phyloP scores from a whole-genome alignment of 2,329 filamentous ascomycete genomes.

The Claviceps pazoutovae region DNA sequence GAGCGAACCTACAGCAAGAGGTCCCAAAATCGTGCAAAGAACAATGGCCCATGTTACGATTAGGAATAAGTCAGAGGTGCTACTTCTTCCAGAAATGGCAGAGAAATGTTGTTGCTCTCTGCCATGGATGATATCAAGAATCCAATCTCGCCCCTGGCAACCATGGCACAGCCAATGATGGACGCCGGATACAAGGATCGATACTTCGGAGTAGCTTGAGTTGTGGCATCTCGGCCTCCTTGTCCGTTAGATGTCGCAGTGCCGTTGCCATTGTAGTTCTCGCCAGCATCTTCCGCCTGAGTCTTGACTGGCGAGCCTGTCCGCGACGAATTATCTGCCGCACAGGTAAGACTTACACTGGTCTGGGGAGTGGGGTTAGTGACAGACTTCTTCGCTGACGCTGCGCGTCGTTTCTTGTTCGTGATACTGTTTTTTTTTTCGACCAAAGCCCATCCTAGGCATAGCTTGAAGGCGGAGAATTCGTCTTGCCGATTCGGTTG shows the following conservation, averaged over 20 bases:
- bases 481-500: not conserved
- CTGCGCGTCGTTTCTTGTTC: not conserved
- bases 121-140: constrained; percentile 61
- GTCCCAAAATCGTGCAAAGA: constrained; percentile 39
- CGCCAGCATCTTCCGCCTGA: not conserved
- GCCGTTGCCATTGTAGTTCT: not conserved
- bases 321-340: not conserved
- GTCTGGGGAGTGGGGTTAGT: not conserved
- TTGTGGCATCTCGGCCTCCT: not conserved
- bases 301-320: not conserved
- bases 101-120: constrained; percentile 33
- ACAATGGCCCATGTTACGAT: constrained; percentile 42
- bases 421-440: not conserved
- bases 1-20: constrained; percentile 32
- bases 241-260: not conserved
- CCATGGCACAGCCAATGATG: constrained; percentile 55
- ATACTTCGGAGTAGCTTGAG: constrained; percentile 27
- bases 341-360: not conserved
- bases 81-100: not conserved
- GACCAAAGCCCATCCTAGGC: not conserved
- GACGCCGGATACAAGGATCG: constrained; percentile 52
- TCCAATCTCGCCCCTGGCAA: constrained; percentile 66
- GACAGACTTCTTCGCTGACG: not conserved
- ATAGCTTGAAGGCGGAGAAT: not conserved
- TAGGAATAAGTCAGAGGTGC: constrained; percentile 31